Conservation (phyloP, 192 early-diverging fungal species). For the Coemansia umbellata region DNA sequence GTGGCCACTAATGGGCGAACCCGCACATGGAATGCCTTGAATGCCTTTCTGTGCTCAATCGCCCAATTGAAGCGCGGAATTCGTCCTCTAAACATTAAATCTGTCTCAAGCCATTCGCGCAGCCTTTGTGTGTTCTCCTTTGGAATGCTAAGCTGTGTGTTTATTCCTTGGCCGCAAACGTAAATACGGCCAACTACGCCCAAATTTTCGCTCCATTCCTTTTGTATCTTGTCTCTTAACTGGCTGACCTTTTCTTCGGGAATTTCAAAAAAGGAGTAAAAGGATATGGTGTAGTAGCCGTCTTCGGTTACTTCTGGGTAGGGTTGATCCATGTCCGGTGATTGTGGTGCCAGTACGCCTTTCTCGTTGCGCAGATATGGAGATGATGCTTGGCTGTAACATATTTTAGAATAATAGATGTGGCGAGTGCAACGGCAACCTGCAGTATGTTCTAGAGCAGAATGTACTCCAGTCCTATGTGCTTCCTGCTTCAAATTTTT, state of each 20-base stretch:
- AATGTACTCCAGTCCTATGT: no score
- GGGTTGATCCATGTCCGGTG: slow-evolving; percentile 32
- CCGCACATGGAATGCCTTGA: slow-evolving; percentile 66
- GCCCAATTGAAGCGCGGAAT: slow-evolving; percentile 59
- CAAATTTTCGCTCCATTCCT: slow-evolving; percentile 45
- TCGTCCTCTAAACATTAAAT: slow-evolving; percentile 30
- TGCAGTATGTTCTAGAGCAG: no score
- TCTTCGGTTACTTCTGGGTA: slow-evolving; percentile 26
- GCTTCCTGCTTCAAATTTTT: no score
- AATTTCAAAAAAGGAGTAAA: slow-evolving; percentile 44
- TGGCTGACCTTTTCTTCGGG: not conserved
- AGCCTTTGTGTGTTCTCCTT: slow-evolving; percentile 45
- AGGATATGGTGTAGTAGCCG: slow-evolving; percentile 38
- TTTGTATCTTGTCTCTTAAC: slow-evolving; percentile 24
- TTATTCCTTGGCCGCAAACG: slow-evolving; percentile 69
- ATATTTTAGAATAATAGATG: no score
- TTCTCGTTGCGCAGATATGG: slow-evolving; percentile 11
- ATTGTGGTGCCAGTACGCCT: slow-evolving; percentile 14
- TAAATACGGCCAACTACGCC: slow-evolving; percentile 72
- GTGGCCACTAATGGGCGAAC: slow-evolving; percentile 60
- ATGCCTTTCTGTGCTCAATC: slow-evolving; percentile 58
- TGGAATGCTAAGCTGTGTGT: slow-evolving; percentile 75
- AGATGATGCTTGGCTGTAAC: no score
- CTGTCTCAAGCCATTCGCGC: slow-evolving; percentile 52
- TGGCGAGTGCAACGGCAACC: no score